Conservation (phyloP, 116 monocot genomes). For the Cymodocea nodosa region DNA sequence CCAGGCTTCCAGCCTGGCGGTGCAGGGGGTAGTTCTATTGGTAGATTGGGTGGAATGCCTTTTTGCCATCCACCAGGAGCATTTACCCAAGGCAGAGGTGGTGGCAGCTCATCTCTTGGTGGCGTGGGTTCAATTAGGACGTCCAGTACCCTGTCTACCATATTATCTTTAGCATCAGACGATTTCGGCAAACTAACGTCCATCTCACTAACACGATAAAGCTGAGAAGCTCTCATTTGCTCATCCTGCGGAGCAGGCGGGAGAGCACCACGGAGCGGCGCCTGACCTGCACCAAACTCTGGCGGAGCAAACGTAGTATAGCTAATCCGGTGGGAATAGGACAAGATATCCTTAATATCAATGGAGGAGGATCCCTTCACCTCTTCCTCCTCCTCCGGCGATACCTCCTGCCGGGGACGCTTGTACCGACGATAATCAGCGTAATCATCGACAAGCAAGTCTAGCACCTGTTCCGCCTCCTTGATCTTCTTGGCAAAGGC, state of each 20-base stretch:
- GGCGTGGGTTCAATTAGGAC: conserved; percentile 53
- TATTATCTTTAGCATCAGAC: conserved; percentile 29
- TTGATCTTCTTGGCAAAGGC: conserved; percentile 51
- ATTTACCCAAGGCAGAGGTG: conserved; percentile 15
- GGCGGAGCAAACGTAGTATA: conserved; percentile 97
- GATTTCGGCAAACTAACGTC: conserved; percentile 59
- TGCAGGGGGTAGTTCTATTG: conserved; percentile 39
- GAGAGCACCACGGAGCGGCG: conserved; percentile 71
- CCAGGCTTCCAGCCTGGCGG: conserved; percentile 93
- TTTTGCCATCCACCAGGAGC: conserved; percentile 68
- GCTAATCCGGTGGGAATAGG: conserved; percentile 84
- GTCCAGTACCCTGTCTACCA: conserved; percentile 11
- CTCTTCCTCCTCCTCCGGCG: not conserved
- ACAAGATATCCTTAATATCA: conserved; percentile 30
- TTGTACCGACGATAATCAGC: conserved; percentile 37
- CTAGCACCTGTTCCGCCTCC: conserved; percentile 56
- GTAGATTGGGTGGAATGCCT: conserved; percentile 57
- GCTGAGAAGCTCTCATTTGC: conserved; percentile 84
- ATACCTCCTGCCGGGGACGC: conserved; percentile 8
- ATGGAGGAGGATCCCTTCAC: conserved; percentile 3
- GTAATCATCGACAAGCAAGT: conserved; percentile 70
- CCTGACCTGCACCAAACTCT: conserved; percentile 67
- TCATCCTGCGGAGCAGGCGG: conserved; percentile 93
- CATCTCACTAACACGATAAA: conserved; percentile 69
- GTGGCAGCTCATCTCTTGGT: conserved; percentile 29